These are phyloP conservation scores for Globisporangium spiculum DNA, from an alignment of 352 stramenopile genomes.

Conservation along the genomic window DNA sequence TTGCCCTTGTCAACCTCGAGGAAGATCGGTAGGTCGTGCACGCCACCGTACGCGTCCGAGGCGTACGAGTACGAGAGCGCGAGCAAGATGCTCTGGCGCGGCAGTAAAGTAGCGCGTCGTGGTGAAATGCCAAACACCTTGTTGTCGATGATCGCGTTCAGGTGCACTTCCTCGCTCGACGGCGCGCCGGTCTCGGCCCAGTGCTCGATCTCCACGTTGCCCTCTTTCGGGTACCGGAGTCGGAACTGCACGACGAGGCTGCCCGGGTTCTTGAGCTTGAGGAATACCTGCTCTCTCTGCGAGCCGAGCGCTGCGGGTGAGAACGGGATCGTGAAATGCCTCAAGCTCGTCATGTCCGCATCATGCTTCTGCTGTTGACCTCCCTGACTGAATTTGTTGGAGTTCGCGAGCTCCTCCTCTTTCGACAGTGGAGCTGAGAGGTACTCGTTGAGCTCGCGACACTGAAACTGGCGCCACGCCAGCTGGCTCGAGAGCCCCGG, in stretches of 20 bases:
- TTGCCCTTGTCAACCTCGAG: conserved; percentile 90
- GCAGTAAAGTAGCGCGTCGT: conserved; percentile 50
- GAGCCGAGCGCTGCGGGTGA: conserved; percentile 62
- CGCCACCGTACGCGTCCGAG: conserved; percentile 71
- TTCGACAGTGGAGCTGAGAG: conserved; percentile 51
- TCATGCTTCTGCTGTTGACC: conserved; percentile 12
- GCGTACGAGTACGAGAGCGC: conserved; percentile 66
- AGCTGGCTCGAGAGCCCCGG: conserved; percentile 45
- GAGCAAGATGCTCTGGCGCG: conserved; percentile 59
- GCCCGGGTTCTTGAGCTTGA: conserved; percentile 88
- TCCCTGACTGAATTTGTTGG: background rate
- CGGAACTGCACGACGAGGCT: conserved; percentile 80
- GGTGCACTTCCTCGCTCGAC: conserved; percentile 68
- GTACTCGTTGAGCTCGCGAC: conserved; percentile 67
- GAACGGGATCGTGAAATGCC: conserved; percentile 75
- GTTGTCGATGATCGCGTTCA: conserved; percentile 81
- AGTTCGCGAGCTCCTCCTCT: conserved; percentile 33
- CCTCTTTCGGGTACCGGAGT: conserved; percentile 89
- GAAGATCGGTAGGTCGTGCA: conserved; percentile 84
- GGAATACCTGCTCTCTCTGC: conserved; percentile 48
- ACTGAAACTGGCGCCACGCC: conserved; percentile 75
- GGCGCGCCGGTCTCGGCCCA: conserved; percentile 90
- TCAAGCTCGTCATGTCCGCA: conserved; percentile 20
- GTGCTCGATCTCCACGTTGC: conserved; percentile 90
- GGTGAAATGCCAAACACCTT: conserved; percentile 66